Percentiles rank a stretch among this genome's conserved stretches.
phyloP scores from a whole-genome alignment of 352 stramenopile genomes.

The Globisporangium cederbergense region DNA sequence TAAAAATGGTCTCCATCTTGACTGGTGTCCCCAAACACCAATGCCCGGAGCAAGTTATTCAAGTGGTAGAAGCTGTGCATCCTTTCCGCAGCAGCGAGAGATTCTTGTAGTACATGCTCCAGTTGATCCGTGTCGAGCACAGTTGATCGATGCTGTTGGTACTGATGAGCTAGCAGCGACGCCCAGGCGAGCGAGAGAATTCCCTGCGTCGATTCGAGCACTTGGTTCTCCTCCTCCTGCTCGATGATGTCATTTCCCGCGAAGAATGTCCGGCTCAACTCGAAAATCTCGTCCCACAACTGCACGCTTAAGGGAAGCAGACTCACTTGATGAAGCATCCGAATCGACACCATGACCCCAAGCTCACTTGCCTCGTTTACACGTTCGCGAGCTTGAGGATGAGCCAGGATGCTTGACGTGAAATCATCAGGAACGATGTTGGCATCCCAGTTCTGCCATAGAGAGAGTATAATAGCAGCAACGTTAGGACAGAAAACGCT shows the following conservation, averaged over 20 bases:
- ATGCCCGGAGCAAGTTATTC: constrained; percentile 37
- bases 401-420: constrained; percentile 17
- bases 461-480: not conserved
- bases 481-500: not conserved
- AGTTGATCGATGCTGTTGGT: constrained; percentile 14
- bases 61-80: constrained; percentile 55
- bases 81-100: constrained; percentile 35
- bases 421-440: constrained; percentile 31
- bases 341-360: constrained; percentile 30
- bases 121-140: constrained; percentile 16
- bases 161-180: constrained; percentile 45
- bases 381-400: constrained; percentile 19
- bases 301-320: constrained; percentile 16
- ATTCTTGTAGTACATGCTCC: constrained; percentile 38
- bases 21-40: constrained; percentile 34
- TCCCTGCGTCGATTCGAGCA: constrained; percentile 20
- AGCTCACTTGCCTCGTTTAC: constrained; percentile 27
- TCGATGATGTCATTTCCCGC: constrained; percentile 18
- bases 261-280: constrained; percentile 31
- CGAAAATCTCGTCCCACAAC: constrained; percentile 15
- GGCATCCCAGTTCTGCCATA: constrained; percentile 28
- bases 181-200: constrained; percentile 57
- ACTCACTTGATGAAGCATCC: constrained; percentile 29
- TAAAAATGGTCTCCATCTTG: constrained; percentile 15
- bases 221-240: constrained; percentile 20